These are phyloP conservation scores for Yarrowia bubula DNA, from an alignment of 805 yeast species.

Conservation along the genomic window DNA sequence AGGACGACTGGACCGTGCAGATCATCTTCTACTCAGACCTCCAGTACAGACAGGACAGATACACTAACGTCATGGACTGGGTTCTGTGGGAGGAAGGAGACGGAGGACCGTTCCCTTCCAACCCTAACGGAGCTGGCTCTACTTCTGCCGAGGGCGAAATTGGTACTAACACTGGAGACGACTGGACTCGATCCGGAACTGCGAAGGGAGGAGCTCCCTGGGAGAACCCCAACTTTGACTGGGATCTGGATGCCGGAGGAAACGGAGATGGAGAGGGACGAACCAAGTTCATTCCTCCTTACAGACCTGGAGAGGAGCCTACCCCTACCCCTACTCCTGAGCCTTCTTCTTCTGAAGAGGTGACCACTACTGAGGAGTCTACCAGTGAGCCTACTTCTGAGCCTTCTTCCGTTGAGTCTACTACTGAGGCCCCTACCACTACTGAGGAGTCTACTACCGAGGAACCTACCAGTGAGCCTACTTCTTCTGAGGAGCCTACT, in stretches of 20 bases:
- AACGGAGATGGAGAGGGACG: background rate
- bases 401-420: background rate
- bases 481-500: background rate
- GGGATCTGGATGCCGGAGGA: background rate
- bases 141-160: background rate
- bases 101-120: background rate
- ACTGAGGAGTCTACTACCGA: background rate
- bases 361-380: background rate
- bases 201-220: background rate
- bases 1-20: background rate
- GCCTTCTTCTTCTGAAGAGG: background rate
- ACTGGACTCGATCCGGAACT: background rate
- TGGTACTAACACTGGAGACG: background rate
- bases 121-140: background rate
- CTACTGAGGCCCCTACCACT: background rate
- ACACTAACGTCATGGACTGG: conserved; percentile 1
- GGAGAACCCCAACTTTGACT: background rate
- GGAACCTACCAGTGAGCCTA: background rate
- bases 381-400: background rate
- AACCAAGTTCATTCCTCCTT: background rate
- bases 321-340: background rate
- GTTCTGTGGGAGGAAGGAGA: background rate
- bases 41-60: background rate
- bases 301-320: background rate
- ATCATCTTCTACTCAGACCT: background rate